Conservation (phyloP, 306 rosid genomes). For the Cyamopsis tetragonoloba region DNA sequence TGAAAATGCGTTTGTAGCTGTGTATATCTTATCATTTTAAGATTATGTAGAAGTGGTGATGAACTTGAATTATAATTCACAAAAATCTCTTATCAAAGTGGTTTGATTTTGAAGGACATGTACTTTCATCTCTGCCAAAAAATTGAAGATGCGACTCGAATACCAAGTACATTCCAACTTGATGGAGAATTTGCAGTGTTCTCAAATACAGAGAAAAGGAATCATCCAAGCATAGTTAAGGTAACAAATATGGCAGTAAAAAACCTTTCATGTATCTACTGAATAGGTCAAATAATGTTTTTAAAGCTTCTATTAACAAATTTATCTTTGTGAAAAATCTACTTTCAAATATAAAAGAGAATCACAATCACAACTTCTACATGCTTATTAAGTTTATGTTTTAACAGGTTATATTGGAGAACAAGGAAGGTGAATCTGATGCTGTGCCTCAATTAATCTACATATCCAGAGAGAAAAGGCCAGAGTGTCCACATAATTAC, state of each 20-base stretch:
- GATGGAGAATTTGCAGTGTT: conserved; percentile 42
- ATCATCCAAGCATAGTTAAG: conserved; percentile 63
- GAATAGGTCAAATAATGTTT: too few species aligned
- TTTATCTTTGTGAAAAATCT: too few species aligned
- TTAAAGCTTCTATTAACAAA: too few species aligned
- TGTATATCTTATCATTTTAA: too few species aligned
- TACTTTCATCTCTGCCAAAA: conserved; percentile 41
- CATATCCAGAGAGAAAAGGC: conserved; percentile 59
- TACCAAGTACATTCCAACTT: background rate
- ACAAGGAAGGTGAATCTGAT: conserved; percentile 26
- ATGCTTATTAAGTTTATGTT: background rate
- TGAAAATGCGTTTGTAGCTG: too few species aligned
- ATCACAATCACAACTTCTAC: background rate
- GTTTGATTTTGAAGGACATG: conserved; percentile 52
- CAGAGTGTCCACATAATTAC: conserved; percentile 54
- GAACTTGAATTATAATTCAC: too few species aligned
- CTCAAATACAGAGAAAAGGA: conserved; percentile 28
- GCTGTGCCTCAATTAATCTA: conserved; percentile 55
- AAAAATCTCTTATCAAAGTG: too few species aligned
- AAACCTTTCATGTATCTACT: too few species aligned
- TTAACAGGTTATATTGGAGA: conserved; percentile 50
- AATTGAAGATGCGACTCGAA: conserved; percentile 37
- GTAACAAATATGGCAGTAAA: conserved; percentile 33
- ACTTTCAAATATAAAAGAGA: background rate
- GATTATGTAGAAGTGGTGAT: too few species aligned